These are phyloP conservation scores for Datura wrightii DNA, from an alignment of 257 asterid genomes.

Conservation along the genomic window DNA sequence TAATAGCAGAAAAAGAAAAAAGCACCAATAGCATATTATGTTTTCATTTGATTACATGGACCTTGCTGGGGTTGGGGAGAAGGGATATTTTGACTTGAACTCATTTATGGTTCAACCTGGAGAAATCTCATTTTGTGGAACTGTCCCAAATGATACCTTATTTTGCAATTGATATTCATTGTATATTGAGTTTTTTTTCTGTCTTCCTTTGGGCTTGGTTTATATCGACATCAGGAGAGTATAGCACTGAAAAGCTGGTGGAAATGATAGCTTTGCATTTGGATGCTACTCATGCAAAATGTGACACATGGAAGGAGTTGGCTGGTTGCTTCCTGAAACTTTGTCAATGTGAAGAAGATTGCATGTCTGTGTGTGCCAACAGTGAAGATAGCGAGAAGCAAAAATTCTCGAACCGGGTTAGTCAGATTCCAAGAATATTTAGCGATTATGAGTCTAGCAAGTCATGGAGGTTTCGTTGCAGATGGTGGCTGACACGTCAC, in stretches of 20 bases:
- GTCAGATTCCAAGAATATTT: constrained; percentile 63
- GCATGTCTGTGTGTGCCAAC: constrained; percentile 55
- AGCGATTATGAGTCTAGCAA: constrained; percentile 49
- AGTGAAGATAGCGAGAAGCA: constrained; percentile 39
- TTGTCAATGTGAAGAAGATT: constrained; percentile 67
- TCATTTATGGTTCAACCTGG: not conserved
- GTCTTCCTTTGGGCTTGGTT: not conserved
- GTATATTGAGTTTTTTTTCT: not conserved
- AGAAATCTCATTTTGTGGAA: not conserved
- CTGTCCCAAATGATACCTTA: constrained; percentile 13
- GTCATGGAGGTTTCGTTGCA: constrained; percentile 76
- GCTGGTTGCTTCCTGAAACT: constrained; percentile 72
- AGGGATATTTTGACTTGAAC: not conserved
- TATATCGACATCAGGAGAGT: constrained; percentile 59
- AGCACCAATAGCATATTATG: not conserved
- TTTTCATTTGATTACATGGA: not conserved
- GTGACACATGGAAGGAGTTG: constrained; percentile 72
- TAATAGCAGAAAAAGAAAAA: not conserved
- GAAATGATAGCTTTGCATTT: constrained; percentile 86
- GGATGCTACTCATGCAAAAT: constrained; percentile 64
- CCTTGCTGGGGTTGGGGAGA: not conserved
- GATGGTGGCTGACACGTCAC: constrained; percentile 90
- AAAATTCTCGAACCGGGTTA: constrained; percentile 38
- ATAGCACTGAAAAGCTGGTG: constrained; percentile 60
- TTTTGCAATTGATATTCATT: constrained; percentile 25